phyloP scores from a whole-genome alignment of 768 basidiomycete genomes.

The Boletales sp. region DNA sequence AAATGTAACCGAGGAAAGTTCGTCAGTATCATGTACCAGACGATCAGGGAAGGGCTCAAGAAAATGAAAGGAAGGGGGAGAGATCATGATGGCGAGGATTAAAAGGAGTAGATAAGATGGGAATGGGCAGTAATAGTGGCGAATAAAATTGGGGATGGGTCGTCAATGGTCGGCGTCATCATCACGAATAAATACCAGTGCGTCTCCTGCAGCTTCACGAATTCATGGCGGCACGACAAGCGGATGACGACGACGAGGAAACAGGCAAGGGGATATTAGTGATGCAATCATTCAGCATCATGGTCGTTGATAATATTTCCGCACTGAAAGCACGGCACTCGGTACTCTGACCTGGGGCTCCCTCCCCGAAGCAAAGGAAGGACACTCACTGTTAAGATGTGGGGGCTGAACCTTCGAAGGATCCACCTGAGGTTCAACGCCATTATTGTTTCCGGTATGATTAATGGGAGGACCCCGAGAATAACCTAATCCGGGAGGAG shows the following conservation, averaged over 20 bases:
- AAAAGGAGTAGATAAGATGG: conserved; percentile 3
- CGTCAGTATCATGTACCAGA: conserved; percentile 46
- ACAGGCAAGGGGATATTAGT: conserved; percentile 16
- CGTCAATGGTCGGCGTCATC: conserved; percentile 19
- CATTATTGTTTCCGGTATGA: conserved; percentile 16
- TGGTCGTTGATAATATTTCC: conserved; percentile 72
- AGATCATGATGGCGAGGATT: conserved; percentile 23
- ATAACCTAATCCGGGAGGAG: conserved; percentile 65
- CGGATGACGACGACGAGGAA: conserved; percentile 24
- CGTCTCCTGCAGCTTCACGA: conserved; percentile 25
- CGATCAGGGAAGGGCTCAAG: conserved; percentile 41
- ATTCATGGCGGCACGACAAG: conserved; percentile 25
- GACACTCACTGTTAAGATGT: conserved; percentile 61
- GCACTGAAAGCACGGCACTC: conserved; percentile 88
- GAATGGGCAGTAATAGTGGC: conserved; percentile 6
- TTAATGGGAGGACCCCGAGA: conserved; percentile 28
- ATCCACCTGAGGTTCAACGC: conserved; percentile 23
- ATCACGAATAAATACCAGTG: conserved; percentile 17
- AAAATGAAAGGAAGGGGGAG: conserved; percentile 29
- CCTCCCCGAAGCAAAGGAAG: conserved; percentile 63
- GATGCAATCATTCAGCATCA: conserved; percentile 45
- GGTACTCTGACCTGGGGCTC: conserved; percentile 78
- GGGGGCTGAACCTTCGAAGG: conserved; percentile 19
- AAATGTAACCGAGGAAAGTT: conserved; percentile 21
- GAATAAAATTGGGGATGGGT: conserved; percentile 7